A percentile compares a stretch with the other conserved stretches of the same genome.
phyloP scores from a whole-genome alignment of 2,329 filamentous ascomycete genomes.

The Cladosporium sp. region DNA sequence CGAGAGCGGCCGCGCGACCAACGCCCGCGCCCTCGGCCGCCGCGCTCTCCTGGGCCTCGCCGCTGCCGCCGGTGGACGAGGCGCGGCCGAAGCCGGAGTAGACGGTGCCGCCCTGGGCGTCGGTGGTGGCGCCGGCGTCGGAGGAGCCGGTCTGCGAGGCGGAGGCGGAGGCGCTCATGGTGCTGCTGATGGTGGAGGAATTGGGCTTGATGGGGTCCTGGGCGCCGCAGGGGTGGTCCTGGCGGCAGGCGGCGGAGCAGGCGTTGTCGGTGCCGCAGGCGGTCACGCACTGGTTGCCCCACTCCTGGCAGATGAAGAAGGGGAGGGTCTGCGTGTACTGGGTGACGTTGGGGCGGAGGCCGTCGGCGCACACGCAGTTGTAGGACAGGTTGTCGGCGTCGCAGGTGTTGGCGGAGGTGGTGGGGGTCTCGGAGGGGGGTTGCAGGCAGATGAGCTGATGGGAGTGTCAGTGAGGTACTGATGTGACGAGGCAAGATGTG shows the following conservation, averaged over 20 bases:
- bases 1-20: constrained; percentile 37
- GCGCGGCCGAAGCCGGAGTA: constrained; percentile 41
- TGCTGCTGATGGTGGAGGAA: constrained; percentile 43
- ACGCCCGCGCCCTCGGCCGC: constrained; percentile 14
- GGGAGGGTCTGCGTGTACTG: constrained; percentile 74
- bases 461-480: background rate
- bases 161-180: constrained; percentile 36
- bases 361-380: constrained; percentile 64
- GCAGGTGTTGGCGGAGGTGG: constrained; percentile 57
- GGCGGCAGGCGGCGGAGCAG: constrained; percentile 57
- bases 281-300: constrained; percentile 55
- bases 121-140: constrained; percentile 29
- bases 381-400: constrained; percentile 61
- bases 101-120: constrained; percentile 30
- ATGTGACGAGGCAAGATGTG: background rate
- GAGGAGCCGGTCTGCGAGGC: constrained; percentile 25
- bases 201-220: constrained; percentile 57
- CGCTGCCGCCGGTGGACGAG: constrained; percentile 4
- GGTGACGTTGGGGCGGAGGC: constrained; percentile 62
- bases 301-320: constrained; percentile 68
- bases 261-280: constrained; percentile 50
- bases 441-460: constrained; percentile 57
- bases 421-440: constrained; percentile 39
- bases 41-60: background rate
- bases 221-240: constrained; percentile 68